These are phyloP conservation scores for Beauveria rudraprayagi DNA, from an alignment of 2,329 filamentous ascomycete species.

Conservation along the genomic window DNA sequence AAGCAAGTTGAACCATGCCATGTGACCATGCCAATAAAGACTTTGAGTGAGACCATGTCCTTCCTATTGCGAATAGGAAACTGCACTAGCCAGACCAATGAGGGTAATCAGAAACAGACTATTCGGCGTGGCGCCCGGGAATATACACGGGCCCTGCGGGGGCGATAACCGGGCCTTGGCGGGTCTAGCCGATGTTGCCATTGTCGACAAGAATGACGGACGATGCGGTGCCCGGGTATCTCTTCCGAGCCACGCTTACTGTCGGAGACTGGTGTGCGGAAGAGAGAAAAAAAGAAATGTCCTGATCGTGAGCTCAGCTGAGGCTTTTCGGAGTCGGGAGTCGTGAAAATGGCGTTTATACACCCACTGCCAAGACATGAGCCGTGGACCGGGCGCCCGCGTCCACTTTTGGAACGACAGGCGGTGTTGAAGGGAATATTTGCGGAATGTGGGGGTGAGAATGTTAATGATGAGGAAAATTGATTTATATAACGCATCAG, in stretches of 20 bases:
- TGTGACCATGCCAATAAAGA: background rate
- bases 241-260: background rate
- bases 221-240: background rate
- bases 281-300: background rate
- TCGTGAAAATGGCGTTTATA: background rate
- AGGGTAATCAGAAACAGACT: background rate
- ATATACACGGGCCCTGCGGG: background rate
- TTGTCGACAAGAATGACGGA: background rate
- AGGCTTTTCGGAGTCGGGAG: background rate
- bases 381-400: background rate
- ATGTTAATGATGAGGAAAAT: background rate
- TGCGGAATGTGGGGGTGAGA: background rate
- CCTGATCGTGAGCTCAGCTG: background rate
- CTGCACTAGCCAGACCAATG: background rate
- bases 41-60: background rate
- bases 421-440: background rate
- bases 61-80: background rate
- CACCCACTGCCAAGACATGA: background rate
- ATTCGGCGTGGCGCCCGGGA: background rate
- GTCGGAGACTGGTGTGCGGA: background rate
- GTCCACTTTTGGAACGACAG: background rate
- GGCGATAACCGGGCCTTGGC: background rate
- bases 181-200: conserved; percentile 6
- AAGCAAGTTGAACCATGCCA: background rate
- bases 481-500: background rate